These are phyloP conservation scores for Aspergillus homomorphus DNA, from an alignment of 495 filamentous ascomycete species.

Conservation along the genomic window DNA sequence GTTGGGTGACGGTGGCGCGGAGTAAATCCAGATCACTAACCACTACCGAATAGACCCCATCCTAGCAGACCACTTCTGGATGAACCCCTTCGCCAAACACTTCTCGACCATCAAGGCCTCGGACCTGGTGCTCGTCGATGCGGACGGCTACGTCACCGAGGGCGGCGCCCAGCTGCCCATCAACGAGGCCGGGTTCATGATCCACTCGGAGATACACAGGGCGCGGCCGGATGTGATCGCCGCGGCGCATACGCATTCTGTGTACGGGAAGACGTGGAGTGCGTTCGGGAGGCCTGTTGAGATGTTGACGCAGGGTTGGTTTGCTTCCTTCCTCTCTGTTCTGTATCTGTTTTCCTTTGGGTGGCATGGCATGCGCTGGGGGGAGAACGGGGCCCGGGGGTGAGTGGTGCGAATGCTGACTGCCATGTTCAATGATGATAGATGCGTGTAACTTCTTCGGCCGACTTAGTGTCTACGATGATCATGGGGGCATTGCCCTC, in stretches of 20 bases:
- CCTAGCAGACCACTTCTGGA: conserved; percentile 61
- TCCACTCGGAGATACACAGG: conserved; percentile 55
- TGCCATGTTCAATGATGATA: conserved; percentile 11
- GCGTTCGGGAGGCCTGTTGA: conserved; percentile 47
- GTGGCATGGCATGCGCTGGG: too few relatives aligned
- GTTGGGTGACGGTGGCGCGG: too few relatives aligned
- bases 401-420: too few relatives aligned
- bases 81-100: conserved; percentile 61
- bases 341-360: too few relatives aligned
- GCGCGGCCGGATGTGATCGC: conserved; percentile 50
- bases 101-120: conserved; percentile 51
- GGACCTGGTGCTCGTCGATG: conserved; percentile 51
- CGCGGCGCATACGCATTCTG: conserved; percentile 48
- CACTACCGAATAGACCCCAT: conserved; percentile 30
- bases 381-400: too few relatives aligned
- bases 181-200: conserved; percentile 69
- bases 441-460: conserved; percentile 60
- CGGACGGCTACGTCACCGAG: conserved; percentile 46
- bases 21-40: too few relatives aligned
- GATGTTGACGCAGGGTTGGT: conserved; percentile 48
- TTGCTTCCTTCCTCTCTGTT: background rate
- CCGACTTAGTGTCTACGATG: conserved; percentile 49
- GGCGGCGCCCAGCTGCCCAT: conserved; percentile 50
- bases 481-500: conserved; percentile 56
- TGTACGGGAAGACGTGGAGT: conserved; percentile 47